Evolutionary conservation across 2,329 filamentous ascomycete species (phyloP), one percentile per base, ranked within the genome.

Genomic region (Incumbomyces lentus): DNA sequence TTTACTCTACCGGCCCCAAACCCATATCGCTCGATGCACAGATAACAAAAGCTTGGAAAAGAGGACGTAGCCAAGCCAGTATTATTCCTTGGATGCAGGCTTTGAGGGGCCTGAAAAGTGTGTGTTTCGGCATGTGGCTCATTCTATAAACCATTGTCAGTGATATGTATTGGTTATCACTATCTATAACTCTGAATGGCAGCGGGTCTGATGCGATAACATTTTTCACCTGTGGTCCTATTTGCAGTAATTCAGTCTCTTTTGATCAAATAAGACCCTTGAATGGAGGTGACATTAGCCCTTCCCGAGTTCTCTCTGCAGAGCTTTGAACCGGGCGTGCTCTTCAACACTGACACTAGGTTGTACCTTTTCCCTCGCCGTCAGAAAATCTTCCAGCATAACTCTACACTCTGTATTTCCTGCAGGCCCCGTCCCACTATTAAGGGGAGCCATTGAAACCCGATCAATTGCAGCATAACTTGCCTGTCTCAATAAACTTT

Each of bases 401-500:
- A 56, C 39, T 2, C 45, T 46, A 17, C 47, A 44, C 2, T 42
- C 40, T 63, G 8, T 8, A 26, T 26, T 4, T 26, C 64, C 13
- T 60, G 53, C 51, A 64, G 69, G 55, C 37, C 68, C 68, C 6
- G 80, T 71, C 10, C 58, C 59, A 52, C 68, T 68, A 14, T 66
- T 61, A 12, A n/a, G 33, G 6, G 14, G 18, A 40, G 19, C 22
- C 2, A 17, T 11, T 26, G 73, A 61, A 33, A 34, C 43, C 8
- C 56, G 50, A 52, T 69, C 68, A 34, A 80, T 68, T 29, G 78
- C 76, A 39, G 68, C 66, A 58, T 77, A 73, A 22, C 74, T 78
- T 8, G 80, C 80, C 53, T 76, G 73, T 11, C 76, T 65, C 13
- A 82, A 57, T 53, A 84, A 58, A 46, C 72, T 73, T 12, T 73